Base-by-base conservation (phyloP, 768 basidiomycete genomes). In the Amanita polypyramis region DNA sequence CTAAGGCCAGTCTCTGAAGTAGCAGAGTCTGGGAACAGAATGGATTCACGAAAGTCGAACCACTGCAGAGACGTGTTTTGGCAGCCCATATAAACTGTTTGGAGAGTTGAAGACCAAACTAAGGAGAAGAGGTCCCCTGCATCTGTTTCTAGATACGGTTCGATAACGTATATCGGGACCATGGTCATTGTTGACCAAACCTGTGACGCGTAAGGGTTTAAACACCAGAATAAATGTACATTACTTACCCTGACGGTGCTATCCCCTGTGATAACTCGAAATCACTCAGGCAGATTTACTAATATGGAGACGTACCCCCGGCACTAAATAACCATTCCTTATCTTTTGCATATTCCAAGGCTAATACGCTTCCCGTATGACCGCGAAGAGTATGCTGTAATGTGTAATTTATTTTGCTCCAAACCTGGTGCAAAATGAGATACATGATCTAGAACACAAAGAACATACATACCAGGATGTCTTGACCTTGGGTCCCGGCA, bases 21-120 rank as follows among this genome's bases (percentile, higher is more conserved):
- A 11, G 50, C 47, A 7, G 56, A 52, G 30, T 46, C 45, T n/a
- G 60, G 46, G 44, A 40, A 36, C 12, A 52, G 49, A 14, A 50
- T 34, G 5, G 54, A 43, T 7, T 58, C 57, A 14, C 50, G 54
- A 53, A 93, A 88, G 55, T 76, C 67, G 60, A 82, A 79, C 90
- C 90, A 96, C 58, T 96, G 90, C 23, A 96, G 71, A 10, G 90
- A 93, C 1, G 93, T 93, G 60, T 92, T 89, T 63, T 96, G 89
- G 59, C 90, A 93, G 19, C 93, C 93, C 30, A 95, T 70, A 60
- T 85, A 95, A 25, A 95, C 66, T 0, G 82, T 84, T 49, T 80
- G 79, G 20, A 80, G 66, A 17, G 69, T 58, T 1, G 80, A 70
- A 6, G 79, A 83, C 86, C 87, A 96, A 0, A 77, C 75, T 0